A percentile compares a stretch with the other conserved stretches of the same genome.
phyloP scores from a whole-genome alignment of 2,329 filamentous ascomycete species.

The Sclerotinia sclerotiorum region DNA sequence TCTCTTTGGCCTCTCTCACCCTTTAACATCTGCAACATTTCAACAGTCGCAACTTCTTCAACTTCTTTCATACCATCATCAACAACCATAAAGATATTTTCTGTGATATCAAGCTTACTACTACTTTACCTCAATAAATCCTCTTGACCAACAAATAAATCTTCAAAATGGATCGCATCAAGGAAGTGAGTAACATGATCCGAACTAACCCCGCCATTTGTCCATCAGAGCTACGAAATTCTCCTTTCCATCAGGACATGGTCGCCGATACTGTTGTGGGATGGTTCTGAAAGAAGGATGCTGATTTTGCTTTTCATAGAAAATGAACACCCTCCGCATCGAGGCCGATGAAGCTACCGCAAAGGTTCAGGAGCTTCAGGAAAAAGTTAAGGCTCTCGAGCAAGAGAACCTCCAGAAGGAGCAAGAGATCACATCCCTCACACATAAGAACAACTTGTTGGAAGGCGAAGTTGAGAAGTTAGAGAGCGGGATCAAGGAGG shows the following conservation, averaged over 20 bases:
- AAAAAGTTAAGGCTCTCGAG: slow-evolving; percentile 85
- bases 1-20: slow-evolving; percentile 21
- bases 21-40: slow-evolving; percentile 18
- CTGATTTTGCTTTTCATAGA: slow-evolving; percentile 51
- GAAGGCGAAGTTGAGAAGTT: slow-evolving; percentile 92
- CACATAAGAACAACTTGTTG: slow-evolving; percentile 91
- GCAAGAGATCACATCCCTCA: slow-evolving; percentile 94
- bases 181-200: slow-evolving; percentile 65
- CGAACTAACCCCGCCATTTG: slow-evolving; percentile 38
- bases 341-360: slow-evolving; percentile 83
- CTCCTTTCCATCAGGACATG: slow-evolving; percentile 16
- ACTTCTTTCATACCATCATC: slow-evolving; percentile 21
- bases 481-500: slow-evolving; percentile 77
- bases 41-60: slow-evolving; percentile 17
- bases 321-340: slow-evolving; percentile 91
- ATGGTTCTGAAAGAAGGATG: slow-evolving; percentile 16
- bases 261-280: background rate
- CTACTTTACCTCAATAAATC: background rate
- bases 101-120: background rate
- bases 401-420: slow-evolving; percentile 96
- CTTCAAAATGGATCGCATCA: slow-evolving; percentile 78
- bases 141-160: slow-evolving; percentile 21
- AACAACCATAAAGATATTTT: slow-evolving; percentile 15
- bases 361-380: slow-evolving; percentile 84
- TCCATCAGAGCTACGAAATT: slow-evolving; percentile 7